A percentile compares a stretch with the other conserved stretches of the same genome.
Evolutionary conservation across 2,329 filamentous ascomycete genomes (phyloP).

Genomic region (Bipolaris sorokiniana): DNA sequence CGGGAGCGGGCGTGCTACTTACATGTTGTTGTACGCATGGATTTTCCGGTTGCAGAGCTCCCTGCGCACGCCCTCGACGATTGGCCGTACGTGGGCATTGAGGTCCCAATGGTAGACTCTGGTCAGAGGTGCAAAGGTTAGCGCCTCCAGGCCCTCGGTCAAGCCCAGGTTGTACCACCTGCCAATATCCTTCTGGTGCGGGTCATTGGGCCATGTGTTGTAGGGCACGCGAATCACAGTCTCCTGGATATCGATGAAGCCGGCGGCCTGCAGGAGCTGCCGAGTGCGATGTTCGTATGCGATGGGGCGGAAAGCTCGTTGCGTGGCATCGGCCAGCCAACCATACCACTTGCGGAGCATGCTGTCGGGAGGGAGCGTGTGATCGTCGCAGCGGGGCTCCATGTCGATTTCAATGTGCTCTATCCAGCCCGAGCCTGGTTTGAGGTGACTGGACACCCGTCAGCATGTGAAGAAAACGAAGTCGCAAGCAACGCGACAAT

Average conservation of each 20-base stretch:
- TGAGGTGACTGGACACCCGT: constrained; percentile 68
- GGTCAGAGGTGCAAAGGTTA: constrained; percentile 76
- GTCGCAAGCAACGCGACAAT: constrained; percentile 1
- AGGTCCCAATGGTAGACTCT: constrained; percentile 66
- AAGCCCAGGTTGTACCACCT: constrained; percentile 85
- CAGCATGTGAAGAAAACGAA: constrained; percentile 21
- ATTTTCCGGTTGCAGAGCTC: constrained; percentile 73
- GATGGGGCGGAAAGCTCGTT: constrained; percentile 68
- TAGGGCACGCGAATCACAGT: constrained; percentile 71
- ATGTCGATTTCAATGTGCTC: constrained; percentile 93
- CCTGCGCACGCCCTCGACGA: constrained; percentile 67
- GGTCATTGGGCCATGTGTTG: constrained; percentile 73
- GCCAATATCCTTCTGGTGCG: constrained; percentile 70
- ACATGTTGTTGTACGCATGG: constrained; percentile 79
- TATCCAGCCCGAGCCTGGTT: constrained; percentile 74
- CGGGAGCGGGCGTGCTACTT: constrained; percentile 52
- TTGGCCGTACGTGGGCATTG: constrained; percentile 64
- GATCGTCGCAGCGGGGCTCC: constrained; percentile 73
- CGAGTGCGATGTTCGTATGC: constrained; percentile 68
- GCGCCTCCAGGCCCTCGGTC: constrained; percentile 72
- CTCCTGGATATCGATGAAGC: constrained; percentile 81
- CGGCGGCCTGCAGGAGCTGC: constrained; percentile 68
- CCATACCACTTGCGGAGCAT: constrained; percentile 72
- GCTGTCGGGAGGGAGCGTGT: constrained; percentile 63
- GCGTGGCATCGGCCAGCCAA: constrained; percentile 71